Percentiles rank a stretch among this genome's conserved stretches.
phyloP scores from a whole-genome alignment of 140 eudicot species.

The Bidens hawaiensis region DNA sequence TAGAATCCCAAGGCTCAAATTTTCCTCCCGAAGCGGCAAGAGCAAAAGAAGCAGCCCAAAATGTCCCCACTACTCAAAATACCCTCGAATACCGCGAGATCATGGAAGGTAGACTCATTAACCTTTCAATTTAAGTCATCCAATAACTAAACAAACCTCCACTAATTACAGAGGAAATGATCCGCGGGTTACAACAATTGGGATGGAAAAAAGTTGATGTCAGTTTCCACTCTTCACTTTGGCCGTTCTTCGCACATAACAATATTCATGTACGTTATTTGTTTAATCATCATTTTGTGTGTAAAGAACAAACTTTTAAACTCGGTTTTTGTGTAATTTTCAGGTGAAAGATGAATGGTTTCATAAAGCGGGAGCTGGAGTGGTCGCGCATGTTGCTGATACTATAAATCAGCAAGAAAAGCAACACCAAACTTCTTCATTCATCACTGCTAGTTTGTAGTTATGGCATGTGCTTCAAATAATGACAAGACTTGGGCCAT shows the following conservation, averaged over 20 bases:
- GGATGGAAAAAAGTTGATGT: constrained; percentile 99
- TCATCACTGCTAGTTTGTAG: constrained; percentile 62
- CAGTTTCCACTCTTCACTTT: constrained; percentile 79
- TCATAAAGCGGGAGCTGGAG: constrained; percentile 97
- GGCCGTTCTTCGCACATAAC: constrained; percentile 98
- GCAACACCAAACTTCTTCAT: constrained; percentile 43
- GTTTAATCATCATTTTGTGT: not conserved
- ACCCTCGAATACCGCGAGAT: constrained; percentile 79
- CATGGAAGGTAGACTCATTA: constrained; percentile 65
- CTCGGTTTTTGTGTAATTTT: not conserved
- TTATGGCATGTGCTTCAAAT: constrained; percentile 8
- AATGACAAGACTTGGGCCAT: not conserved
- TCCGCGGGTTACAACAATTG: constrained; percentile 76
- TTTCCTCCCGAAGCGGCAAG: constrained; percentile 87
- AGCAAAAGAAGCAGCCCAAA: constrained; percentile 95
- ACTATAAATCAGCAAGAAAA: constrained; percentile 76
- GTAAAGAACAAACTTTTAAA: not conserved
- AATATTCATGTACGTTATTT: constrained; percentile 63
- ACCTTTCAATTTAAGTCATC: not conserved
- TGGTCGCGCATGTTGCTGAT: constrained; percentile 89
- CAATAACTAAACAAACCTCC: constrained; percentile 1
- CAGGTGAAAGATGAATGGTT: constrained; percentile 96
- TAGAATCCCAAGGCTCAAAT: constrained; percentile 51
- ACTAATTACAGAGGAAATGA: constrained; percentile 86
- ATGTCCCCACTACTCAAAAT: constrained; percentile 53